A percentile compares a stretch with the other conserved stretches of the same genome.
Conservation (phyloP, 2,329 filamentous ascomycete species). For the Diaporthe helianthi region DNA sequence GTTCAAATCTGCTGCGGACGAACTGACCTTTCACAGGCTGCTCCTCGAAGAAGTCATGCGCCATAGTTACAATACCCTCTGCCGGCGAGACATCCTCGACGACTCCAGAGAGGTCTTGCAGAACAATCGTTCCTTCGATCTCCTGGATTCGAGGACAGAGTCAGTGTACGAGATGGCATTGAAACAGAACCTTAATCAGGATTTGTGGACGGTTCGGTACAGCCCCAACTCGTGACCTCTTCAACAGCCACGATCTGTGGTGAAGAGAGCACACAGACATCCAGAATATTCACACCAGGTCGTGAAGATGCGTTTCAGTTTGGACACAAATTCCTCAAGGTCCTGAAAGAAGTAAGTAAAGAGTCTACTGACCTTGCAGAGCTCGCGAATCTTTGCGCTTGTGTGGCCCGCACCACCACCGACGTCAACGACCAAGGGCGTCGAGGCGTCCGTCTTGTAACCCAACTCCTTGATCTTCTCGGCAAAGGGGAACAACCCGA, state of each 20-base stretch:
- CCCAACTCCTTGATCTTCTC: background rate
- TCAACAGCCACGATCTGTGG: background rate
- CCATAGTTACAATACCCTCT: constrained; percentile 16
- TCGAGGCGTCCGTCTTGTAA: background rate
- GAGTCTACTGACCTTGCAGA: constrained; percentile 3
- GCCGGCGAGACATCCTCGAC: background rate
- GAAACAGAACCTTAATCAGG: background rate
- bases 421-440: constrained; percentile 17
- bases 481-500: constrained; percentile 20
- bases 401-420: constrained; percentile 22
- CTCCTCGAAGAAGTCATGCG: constrained; percentile 26
- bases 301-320: background rate
- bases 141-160: background rate
- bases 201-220: background rate
- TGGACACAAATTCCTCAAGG: no score
- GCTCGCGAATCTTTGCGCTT: constrained; percentile 13
- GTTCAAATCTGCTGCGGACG: background rate
- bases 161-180: background rate
- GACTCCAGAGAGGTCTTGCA: constrained; percentile 11
- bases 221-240: background rate
- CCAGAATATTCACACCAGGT: background rate
- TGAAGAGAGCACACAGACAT: background rate
- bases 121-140: constrained; percentile 5
- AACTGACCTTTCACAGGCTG: constrained; percentile 21
- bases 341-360: background rate